phyloP scores from a whole-genome alignment of 106 monocot genomes.

The Apostasia ramifera region DNA sequence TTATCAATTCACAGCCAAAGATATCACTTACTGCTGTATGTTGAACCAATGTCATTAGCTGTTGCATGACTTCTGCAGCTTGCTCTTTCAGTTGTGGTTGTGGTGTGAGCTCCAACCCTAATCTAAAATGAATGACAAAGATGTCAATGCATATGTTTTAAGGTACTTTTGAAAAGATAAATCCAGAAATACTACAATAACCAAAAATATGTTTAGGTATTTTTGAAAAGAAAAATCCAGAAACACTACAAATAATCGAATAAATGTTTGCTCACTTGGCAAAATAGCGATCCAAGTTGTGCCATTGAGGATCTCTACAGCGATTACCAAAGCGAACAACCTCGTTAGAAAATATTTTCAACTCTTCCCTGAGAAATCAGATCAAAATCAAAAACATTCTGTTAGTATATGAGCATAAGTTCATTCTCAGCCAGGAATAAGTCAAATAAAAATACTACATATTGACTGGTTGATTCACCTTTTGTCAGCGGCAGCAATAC shows the following conservation, averaged over 20 bases:
- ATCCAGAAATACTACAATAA: too few relatives aligned
- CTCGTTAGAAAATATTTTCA: conserved; percentile 66
- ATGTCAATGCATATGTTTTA: background rate
- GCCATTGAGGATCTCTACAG: conserved; percentile 85
- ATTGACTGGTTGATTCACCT: conserved; percentile 22
- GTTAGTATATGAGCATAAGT: background rate
- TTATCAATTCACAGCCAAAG: background rate
- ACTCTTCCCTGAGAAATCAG: conserved; percentile 49
- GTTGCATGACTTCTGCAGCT: conserved; percentile 54
- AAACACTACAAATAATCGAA: too few relatives aligned
- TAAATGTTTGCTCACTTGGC: conserved; percentile 7
- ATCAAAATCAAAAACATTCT: conserved; percentile 3
- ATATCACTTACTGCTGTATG: conserved; percentile 67
- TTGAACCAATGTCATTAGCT: conserved; percentile 62
- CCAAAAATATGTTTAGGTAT: too few relatives aligned
- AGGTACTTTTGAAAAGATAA: background rate
- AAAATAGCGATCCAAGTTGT: conserved; percentile 58
- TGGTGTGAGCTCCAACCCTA: conserved; percentile 54
- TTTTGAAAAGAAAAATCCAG: too few relatives aligned
- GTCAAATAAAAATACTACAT: background rate
- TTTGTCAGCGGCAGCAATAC: conserved; percentile 75
- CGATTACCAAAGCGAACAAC: conserved; percentile 82
- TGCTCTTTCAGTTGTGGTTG: conserved; percentile 61
- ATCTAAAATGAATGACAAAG: conserved; percentile 28
- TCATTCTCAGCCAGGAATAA: background rate